Base-by-base conservation (phyloP, 805 yeast species). In the Saccharomycopsis babjevae region DNA sequence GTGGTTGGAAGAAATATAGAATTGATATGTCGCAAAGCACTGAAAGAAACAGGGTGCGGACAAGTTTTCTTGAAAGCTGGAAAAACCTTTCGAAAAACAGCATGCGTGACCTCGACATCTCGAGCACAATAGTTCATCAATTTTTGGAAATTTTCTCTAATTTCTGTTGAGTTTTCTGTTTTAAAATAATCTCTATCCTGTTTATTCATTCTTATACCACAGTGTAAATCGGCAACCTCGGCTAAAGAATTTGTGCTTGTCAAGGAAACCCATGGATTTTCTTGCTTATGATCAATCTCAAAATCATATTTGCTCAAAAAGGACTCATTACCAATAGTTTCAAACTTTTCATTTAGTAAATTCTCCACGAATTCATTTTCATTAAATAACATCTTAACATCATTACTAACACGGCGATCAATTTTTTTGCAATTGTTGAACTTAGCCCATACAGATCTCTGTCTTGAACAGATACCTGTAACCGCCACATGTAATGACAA, bases 11-110 rank as follows among this genome's bases (percentile, higher is more conserved):
- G 73, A 57, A 92, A 82, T 54, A 88, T 81, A 22, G 86, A 79
- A 10, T 91, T 84, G 68, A 94, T 75, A 60, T 83, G 85, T 65
- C 86, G 78, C 54, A 94, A 74, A 1, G 97, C 97, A 0, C 94
- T 92, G 74, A 92, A 87, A 16, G 96, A 88, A 1, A 93, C 96
- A 0, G 99, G 97, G 72, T 94, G 99, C 0, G 99, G 97, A 54
- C 92, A 83, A 57, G 83, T 79, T 38, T 75, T 67, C 32, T 80
- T 71, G 68, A 89, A 94, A 40, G 75, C 73, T 1, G 97, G 97
- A 38, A 84, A 82, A 0, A 91, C 81, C 62, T 82, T 82, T 61
- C 78, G 75, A 65, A 85, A 85, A 1, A 93, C 89, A 62, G 74
- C 74, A 67, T 79, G 86, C 0, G 99, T 94, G 1, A 86, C 85